Conservation (phyloP, 116 monocot species). For the Trichopus zeylanicus region DNA sequence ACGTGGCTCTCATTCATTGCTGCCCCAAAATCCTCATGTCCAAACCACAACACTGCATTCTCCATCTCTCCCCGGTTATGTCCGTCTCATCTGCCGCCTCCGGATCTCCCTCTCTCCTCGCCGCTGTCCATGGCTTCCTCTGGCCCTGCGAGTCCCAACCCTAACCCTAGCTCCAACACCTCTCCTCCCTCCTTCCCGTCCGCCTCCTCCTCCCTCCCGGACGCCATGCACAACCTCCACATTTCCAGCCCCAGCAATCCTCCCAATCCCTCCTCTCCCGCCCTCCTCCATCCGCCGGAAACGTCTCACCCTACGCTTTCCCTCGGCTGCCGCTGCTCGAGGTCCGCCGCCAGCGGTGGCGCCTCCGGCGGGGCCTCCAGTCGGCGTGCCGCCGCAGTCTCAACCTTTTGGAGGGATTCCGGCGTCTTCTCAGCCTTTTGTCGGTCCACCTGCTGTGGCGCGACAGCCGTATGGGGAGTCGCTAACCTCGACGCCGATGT, state of each 20-base stretch:
- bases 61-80: too few relatives aligned
- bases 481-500: too few relatives aligned
- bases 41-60: too few relatives aligned
- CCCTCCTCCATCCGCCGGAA: constrained; percentile 7
- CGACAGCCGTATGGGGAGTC: too few relatives aligned
- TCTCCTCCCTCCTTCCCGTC: background rate
- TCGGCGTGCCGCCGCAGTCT: background rate
- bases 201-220: constrained; percentile 9
- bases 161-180: constrained; percentile 12
- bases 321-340: background rate
- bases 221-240: constrained; percentile 37
- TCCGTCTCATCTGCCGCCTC: too few relatives aligned
- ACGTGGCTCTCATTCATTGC: too few relatives aligned
- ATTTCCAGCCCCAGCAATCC: constrained; percentile 19
- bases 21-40: too few relatives aligned
- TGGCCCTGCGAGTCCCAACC: constrained; percentile 7
- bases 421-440: too few relatives aligned
- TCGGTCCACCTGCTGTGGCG: too few relatives aligned
- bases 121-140: constrained; percentile 7
- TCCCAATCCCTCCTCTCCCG: constrained; percentile 1
- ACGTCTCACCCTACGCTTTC: constrained; percentile 14
- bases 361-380: background rate
- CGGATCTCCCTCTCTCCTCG: constrained; percentile 2
- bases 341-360: constrained; percentile 8
- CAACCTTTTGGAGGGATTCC: too few relatives aligned